Evolutionary conservation across 139 green algal genomes (phyloP), one percentile per base, ranked within the genome.

Genomic region (Deuterostichococcus epilithicus): DNA sequence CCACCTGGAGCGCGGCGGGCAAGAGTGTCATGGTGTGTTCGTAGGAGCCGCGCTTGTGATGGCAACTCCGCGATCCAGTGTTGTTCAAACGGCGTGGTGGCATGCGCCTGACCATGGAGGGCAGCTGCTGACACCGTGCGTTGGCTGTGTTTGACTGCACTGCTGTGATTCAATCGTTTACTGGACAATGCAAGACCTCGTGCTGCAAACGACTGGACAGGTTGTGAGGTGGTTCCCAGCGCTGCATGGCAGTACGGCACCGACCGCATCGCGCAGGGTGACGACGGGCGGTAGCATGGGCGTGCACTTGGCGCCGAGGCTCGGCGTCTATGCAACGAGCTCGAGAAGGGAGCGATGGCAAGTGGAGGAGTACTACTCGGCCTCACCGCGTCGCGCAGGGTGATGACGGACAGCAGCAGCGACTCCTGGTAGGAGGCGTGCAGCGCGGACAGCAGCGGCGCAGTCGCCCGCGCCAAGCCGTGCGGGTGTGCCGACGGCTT

Each of bases 371-470:
- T n/a, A n/a, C 23, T 25, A 47, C 13, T 1, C 20, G 70, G 39
- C 5, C 38, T 10, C 65, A 79, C 74, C 69, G 30, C 72, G 68
- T 87, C 81, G 20, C 83, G 76, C 66, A 87, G 77, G 26, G 78
- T 76, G 13, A 87, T 45, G 34, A 86, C 76, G 59, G 73, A 81
- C 1, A 76, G 63, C n/a, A 87, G 59, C 59, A 87, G 80, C 45
- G 83, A 80, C 52, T 84, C 77, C 80, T 86, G 77, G 76, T 81
- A 77, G 22, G 70, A 68, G 30, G 69, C 42, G 23, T 74, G 30
- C 32, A 72, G n/a, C 38, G 67, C 10, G 28, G 58, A 68, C 8
- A 30, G 5, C 32, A 78, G n/a, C 45, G 42, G 33, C 13, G 42
- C 38, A 5, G 79, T 25, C 76, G 78, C 32, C 4, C 69, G 71